These are phyloP conservation scores for Albugo laibachii DNA, from an alignment of 352 stramenopile genomes.

Conservation along the genomic window DNA sequence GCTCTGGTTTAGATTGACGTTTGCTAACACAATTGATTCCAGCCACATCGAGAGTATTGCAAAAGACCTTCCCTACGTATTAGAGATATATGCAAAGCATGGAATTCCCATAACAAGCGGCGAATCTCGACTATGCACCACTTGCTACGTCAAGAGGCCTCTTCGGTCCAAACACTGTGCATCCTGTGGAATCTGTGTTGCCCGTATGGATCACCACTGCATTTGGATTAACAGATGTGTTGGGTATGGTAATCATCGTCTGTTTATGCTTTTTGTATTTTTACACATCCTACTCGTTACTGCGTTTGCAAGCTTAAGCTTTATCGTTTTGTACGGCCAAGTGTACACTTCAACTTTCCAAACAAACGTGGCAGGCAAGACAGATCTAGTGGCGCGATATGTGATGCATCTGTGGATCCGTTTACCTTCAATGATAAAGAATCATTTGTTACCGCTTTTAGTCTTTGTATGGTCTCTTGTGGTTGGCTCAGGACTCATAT, in stretches of 20 bases:
- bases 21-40: constrained; percentile 34
- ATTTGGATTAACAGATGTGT: constrained; percentile 75
- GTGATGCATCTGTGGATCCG: constrained; percentile 26
- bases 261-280: constrained; percentile 59
- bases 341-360: too few species aligned
- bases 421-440: constrained; percentile 24
- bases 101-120: too few species aligned
- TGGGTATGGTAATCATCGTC: constrained; percentile 53
- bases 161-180: constrained; percentile 68
- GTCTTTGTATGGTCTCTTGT: constrained; percentile 32
- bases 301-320: constrained; percentile 18
- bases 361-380: not conserved
- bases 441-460: constrained; percentile 34
- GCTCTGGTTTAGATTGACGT: constrained; percentile 23
- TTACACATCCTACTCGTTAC: constrained; percentile 32
- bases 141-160: constrained; percentile 45
- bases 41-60: constrained; percentile 29
- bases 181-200: constrained; percentile 55
- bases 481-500: constrained; percentile 21
- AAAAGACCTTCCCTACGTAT: constrained; percentile 8
- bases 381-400: not conserved
- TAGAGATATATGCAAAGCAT: too few species aligned
- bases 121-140: constrained; percentile 15
- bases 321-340: constrained; percentile 2
- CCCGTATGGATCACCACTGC: constrained; percentile 76